Evolutionary conservation across 805 yeast species (phyloP).

Genomic region (Ogataea henricii): DNA sequence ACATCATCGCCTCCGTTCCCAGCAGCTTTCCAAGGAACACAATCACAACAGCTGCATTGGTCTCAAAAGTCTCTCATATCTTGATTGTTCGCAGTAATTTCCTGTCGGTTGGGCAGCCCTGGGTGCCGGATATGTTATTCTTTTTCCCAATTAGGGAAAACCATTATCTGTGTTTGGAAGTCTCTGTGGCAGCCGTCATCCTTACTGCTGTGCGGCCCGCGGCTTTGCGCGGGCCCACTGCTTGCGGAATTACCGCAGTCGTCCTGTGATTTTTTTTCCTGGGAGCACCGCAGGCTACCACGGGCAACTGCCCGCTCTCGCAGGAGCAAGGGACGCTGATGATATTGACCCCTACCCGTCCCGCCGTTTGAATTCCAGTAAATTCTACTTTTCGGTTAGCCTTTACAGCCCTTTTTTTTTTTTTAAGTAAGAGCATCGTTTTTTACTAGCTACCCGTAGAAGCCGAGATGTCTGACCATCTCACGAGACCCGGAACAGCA

Average conservation of each 20-base stretch:
- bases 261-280: neutral
- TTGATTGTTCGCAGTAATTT: conserved; percentile 12
- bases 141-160: conserved; percentile 18
- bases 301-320: too few relatives aligned
- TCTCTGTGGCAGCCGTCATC: conserved; percentile 3
- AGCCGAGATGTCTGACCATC: neutral
- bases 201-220: conserved; percentile 2
- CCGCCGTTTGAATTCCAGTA: neutral
- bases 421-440: too few relatives aligned
- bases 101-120: conserved; percentile 22
- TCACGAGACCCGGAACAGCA: neutral
- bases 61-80: conserved; percentile 7
- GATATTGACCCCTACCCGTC: too few relatives aligned
- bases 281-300: too few relatives aligned
- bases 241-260: conserved; percentile 6
- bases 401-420: neutral
- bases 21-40: conserved; percentile 9
- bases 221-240: neutral
- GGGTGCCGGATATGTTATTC: conserved; percentile 13
- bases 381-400: neutral
- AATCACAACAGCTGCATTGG: conserved; percentile 8
- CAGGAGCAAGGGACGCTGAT: too few relatives aligned
- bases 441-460: neutral
- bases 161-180: conserved; percentile 5
- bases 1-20: neutral